A percentile compares a stretch with the other conserved stretches of the same genome.
phyloP scores from a whole-genome alignment of 768 basidiomycete genomes.

The Ramaria sp. region DNA sequence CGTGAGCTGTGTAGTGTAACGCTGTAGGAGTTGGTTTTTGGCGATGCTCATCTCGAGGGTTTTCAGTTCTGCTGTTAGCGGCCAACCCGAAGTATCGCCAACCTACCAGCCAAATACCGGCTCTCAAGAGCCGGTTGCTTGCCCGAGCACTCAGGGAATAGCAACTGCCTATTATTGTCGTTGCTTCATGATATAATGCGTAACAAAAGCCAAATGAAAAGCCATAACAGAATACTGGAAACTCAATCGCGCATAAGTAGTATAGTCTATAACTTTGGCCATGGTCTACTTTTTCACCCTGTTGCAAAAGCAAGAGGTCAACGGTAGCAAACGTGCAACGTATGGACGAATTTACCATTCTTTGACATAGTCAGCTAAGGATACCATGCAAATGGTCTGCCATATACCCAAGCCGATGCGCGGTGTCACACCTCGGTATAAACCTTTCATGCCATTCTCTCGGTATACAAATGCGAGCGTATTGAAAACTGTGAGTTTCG shows the following conservation, averaged over 20 bases:
- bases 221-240: not conserved
- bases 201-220: not conserved
- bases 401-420: slow-evolving; percentile 93
- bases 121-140: too few relatives aligned
- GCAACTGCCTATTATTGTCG: not conserved
- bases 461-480: slow-evolving; percentile 92
- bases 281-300: slow-evolving; percentile 38
- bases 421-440: slow-evolving; percentile 96
- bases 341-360: slow-evolving; percentile 40
- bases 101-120: too few relatives aligned
- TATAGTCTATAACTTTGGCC: not conserved
- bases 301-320: slow-evolving; percentile 8
- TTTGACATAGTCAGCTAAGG: slow-evolving; percentile 93
- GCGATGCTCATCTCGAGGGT: not conserved
- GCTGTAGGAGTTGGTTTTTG: slow-evolving; percentile 32
- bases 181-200: not conserved
- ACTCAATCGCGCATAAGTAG: not conserved
- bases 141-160: too few relatives aligned
- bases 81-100: too few relatives aligned
- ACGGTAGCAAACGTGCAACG: not conserved
- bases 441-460: slow-evolving; percentile 91
- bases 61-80: too few relatives aligned
- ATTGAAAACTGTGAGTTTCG: slow-evolving; percentile 84
- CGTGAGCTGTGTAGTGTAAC: slow-evolving; percentile 59
- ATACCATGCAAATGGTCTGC: slow-evolving; percentile 99